phyloP scores from a whole-genome alignment of 2,329 filamentous ascomycete genomes.

The Hortaea sp. region DNA sequence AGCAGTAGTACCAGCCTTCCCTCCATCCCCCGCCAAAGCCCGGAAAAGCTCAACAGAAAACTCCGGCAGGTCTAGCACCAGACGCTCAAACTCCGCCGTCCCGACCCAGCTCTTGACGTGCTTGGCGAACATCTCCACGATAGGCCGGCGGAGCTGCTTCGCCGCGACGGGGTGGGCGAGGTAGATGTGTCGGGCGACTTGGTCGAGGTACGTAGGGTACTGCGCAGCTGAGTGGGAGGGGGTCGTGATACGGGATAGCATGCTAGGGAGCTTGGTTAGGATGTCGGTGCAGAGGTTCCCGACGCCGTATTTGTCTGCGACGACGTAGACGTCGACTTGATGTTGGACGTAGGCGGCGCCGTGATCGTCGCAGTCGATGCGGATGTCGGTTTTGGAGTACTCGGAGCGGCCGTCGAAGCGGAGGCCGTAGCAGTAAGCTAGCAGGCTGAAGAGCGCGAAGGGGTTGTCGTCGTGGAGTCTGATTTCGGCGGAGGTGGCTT shows the following conservation, averaged over 20 bases:
- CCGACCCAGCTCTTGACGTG: neutral
- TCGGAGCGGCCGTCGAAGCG: constrained; percentile 1
- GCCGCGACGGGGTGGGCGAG: neutral
- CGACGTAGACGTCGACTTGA: constrained; percentile 2
- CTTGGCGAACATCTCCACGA: neutral
- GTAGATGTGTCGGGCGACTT: constrained; percentile 1
- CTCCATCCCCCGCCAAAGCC: neutral
- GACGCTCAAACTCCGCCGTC: neutral
- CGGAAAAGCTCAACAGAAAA: constrained; percentile 1
- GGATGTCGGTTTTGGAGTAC: neutral
- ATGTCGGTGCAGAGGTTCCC: constrained; percentile 1
- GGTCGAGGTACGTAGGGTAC: neutral
- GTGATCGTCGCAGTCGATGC: neutral
- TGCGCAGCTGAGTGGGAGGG: neutral
- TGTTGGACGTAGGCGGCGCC: neutral
- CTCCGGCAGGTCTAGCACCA: constrained; percentile 2
- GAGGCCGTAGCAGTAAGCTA: constrained; percentile 2
- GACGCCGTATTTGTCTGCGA: constrained; percentile 5
- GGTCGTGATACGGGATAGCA: neutral
- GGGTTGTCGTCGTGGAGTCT: constrained; percentile 3
- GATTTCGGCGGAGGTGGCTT: neutral
- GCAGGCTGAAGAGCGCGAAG: constrained; percentile 1
- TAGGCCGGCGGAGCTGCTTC: neutral
- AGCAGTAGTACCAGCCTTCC: neutral
- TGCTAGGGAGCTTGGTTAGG: neutral